These are phyloP conservation scores for Neoscytalidium dimidiatum DNA, from an alignment of 2,329 filamentous ascomycete genomes.

Conservation along the genomic window DNA sequence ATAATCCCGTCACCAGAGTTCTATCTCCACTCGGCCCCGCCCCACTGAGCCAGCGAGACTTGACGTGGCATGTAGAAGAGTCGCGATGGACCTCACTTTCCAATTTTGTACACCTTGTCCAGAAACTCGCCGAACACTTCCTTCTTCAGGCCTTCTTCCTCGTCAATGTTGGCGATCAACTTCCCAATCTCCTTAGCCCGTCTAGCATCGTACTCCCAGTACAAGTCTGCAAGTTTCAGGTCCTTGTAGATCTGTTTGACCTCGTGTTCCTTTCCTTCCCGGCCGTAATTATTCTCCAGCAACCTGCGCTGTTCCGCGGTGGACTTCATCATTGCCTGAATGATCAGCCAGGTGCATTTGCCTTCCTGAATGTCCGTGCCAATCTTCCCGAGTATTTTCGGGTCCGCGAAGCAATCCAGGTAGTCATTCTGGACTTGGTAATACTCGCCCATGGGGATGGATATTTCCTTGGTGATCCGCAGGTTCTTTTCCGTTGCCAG, in stretches of 20 bases:
- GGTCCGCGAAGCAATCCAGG: slow-evolving; percentile 94
- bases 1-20: no score
- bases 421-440: slow-evolving; percentile 99
- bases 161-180: slow-evolving; percentile 78
- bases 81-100: slow-evolving; percentile 68
- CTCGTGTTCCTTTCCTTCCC: slow-evolving; percentile 81
- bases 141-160: slow-evolving; percentile 87
- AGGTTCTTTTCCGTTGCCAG: slow-evolving; percentile 86
- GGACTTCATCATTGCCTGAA: slow-evolving; percentile 81
- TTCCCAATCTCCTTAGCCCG: slow-evolving; percentile 72
- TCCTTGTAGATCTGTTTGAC: slow-evolving; percentile 90
- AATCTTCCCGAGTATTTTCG: slow-evolving; percentile 94
- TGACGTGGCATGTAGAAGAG: no score
- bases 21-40: no score
- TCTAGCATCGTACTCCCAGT: slow-evolving; percentile 88
- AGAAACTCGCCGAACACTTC: slow-evolving; percentile 86
- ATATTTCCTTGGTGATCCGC: slow-evolving; percentile 82
- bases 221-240: slow-evolving; percentile 78
- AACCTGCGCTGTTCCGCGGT: slow-evolving; percentile 83
- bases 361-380: slow-evolving; percentile 99
- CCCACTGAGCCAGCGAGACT: no score
- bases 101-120: slow-evolving; percentile 96
- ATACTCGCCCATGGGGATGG: slow-evolving; percentile 97
- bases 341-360: slow-evolving; percentile 98
- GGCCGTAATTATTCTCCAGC: slow-evolving; percentile 90